A percentile compares a stretch with the other conserved stretches of the same genome.
Conservation (phyloP, 805 yeast genomes). For the Blastobotrys terrestris region DNA sequence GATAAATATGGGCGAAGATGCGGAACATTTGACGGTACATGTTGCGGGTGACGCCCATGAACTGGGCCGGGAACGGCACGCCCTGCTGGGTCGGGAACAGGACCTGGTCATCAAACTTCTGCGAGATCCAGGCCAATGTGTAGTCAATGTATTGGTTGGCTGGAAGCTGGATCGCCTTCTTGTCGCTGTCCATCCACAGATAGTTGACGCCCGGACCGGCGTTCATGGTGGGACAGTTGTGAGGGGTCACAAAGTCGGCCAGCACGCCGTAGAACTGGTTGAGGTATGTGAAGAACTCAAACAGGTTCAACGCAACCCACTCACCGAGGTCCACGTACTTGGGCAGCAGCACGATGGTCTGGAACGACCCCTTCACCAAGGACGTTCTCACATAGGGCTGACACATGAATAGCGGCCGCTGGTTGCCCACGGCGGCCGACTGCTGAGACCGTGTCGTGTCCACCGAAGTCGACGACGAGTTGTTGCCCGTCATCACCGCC, state of each 20-base stretch:
- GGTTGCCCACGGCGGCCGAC: constrained; percentile 19
- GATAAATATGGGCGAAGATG: constrained; percentile 90
- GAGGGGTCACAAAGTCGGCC: constrained; percentile 85
- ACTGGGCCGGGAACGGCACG: constrained; percentile 80
- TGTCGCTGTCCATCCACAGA: constrained; percentile 78
- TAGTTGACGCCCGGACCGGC: constrained; percentile 93
- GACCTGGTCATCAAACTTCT: constrained; percentile 81
- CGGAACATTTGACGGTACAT: constrained; percentile 90
- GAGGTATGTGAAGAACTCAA: constrained; percentile 80
- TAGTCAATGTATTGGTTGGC: constrained; percentile 90
- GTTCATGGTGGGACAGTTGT: constrained; percentile 85
- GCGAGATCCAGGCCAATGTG: constrained; percentile 84
- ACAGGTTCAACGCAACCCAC: constrained; percentile 91
- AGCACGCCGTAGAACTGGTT: constrained; percentile 88
- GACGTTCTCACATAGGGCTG: constrained; percentile 95
- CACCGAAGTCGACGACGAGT: constrained; percentile 14
- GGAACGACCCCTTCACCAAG: constrained; percentile 91
- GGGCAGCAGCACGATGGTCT: constrained; percentile 91
- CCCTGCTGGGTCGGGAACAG: constrained; percentile 90
- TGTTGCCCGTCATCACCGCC: constrained; percentile 3
- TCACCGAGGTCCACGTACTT: constrained; percentile 91
- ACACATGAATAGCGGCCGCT: constrained; percentile 64
- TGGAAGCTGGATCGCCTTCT: constrained; percentile 78
- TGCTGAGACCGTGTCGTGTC: constrained; percentile 16
- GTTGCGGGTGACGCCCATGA: constrained; percentile 74